Conservation (phyloP, 495 filamentous ascomycete species). For the Aspergillus sparsus region DNA sequence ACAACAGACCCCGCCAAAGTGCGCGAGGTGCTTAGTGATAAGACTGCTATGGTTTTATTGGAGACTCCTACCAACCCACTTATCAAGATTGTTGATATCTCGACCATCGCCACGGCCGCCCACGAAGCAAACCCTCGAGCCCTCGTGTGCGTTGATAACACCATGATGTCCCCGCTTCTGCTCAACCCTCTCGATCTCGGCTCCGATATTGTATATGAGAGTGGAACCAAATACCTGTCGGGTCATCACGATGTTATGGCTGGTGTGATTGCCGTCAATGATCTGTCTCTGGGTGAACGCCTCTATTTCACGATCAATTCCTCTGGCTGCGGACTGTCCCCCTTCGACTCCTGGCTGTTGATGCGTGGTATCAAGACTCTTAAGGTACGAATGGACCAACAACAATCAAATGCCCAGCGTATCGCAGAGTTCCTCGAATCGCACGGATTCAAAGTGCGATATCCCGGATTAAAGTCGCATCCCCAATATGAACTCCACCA, state of each 20-base stretch:
- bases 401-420: slow-evolving; percentile 84
- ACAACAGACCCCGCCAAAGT: slow-evolving; percentile 76
- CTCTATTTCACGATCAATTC: slow-evolving; percentile 96
- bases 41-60: slow-evolving; percentile 93
- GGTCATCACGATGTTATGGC: slow-evolving; percentile 99
- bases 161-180: slow-evolving; percentile 94
- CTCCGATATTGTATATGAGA: slow-evolving; percentile 95
- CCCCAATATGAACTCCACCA: slow-evolving; percentile 95
- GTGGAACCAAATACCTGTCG: slow-evolving; percentile 95
- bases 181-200: slow-evolving; percentile 90
- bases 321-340: slow-evolving; percentile 88
- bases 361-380: slow-evolving; percentile 94
- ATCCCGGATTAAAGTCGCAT: slow-evolving; percentile 89
- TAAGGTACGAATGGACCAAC: slow-evolving; percentile 97
- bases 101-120: slow-evolving; percentile 67
- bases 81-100: slow-evolving; percentile 96
- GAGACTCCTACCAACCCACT: slow-evolving; percentile 97
- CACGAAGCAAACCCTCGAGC: slow-evolving; percentile 79
- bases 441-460: slow-evolving; percentile 91
- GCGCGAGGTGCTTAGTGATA: slow-evolving; percentile 62
- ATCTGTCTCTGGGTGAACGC: slow-evolving; percentile 75
- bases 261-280: slow-evolving; percentile 88
- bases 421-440: slow-evolving; percentile 91
- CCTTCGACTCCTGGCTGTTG: slow-evolving; percentile 93
- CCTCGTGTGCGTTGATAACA: slow-evolving; percentile 94